Evolutionary conservation across 192 early-diverging fungal genomes (phyloP), one percentile per base, ranked within the genome.

Genomic region (Umbelopsis sp.): DNA sequence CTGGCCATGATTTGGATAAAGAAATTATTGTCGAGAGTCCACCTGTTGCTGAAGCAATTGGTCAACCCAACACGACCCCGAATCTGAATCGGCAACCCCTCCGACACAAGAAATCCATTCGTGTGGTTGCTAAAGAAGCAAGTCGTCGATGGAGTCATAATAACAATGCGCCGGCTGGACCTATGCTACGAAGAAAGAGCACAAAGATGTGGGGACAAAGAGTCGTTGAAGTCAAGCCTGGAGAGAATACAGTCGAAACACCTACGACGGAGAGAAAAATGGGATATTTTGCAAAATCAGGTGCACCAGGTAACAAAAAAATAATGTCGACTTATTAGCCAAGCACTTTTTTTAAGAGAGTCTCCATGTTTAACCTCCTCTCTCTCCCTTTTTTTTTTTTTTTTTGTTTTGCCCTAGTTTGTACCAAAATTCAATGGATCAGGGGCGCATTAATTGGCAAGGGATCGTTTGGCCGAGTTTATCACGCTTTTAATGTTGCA

Each of bases 381-480:
- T n/a, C n/a, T n/a, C n/a, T n/a, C n/a, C n/a, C n/a, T n/a, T n/a
- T n/a, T n/a, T n/a, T n/a, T 49, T 49, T 17, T n/a, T n/a, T 49
- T 17, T 49, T 49, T 4, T 9, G 20, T 16, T 34, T 20, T 59
- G 4, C 11, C 6, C 20, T 26, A 62, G 56, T 62, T 62, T 62
- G 56, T 32, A 62, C 56, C 24, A 62, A 62, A 45, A 67, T 92
- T 65, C 87, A 90, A 71, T 94, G 92, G 88, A 86, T 92, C 65
- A 90, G 87, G 67, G 94, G 94, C 38, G 84, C 87, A 74, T 78
- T 94, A 43, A 94, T 96, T 77, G 94, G 94, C 34, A 91, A 92
- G 71, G 94, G 94, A 3, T 93, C 92, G 20, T 96, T 96, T 72
- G 94, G 94, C 1, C 85, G 89, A 41, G 94, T 96, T 22, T 88